Base-by-base conservation (phyloP, 1,284 basidiomycete species). In the Marasmius fiardii region DNA sequence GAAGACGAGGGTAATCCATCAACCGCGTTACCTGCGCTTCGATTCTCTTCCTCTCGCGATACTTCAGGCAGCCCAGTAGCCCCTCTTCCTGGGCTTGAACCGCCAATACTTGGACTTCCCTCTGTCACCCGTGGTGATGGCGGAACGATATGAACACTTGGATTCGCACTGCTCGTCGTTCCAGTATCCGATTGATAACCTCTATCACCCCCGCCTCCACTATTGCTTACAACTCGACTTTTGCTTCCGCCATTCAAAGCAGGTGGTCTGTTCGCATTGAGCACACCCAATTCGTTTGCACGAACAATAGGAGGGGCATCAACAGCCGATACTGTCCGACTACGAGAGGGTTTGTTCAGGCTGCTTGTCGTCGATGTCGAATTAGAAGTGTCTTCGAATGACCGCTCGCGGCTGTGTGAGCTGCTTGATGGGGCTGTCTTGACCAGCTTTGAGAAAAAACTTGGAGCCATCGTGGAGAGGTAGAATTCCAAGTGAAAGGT, bases 381-480 rank as follows among this genome's bases (percentile, higher is more conserved):
- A 33, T n/a, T 7, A 28, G 11, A 8, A 20, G 26, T 8, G 4
- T 26, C 11, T 1, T 49, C 47, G 47, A 49, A 33, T 16, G 47
- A 49, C 31, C 26, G 24, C 23, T 49, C 47, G 28, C 47, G 47
- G 8, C 26, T 12, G 47, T 49, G 24, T 16, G 23, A 7, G 20
- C n/a, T 45, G 47, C 12, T 31, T 16, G 23, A n/a, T 33, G 24
- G 47, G 14, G n/a, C 31, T 31, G 24, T 28, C 14, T 14, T 26
- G 10, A 49, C 47, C 23, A 49, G 47, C 33, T 49, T 49, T 11
- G 47, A 49, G 26, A 49, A 49, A 26, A 49, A 49, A 31, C 26
- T n/a, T 4, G 47, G 47, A 10, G 47, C 47, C 47, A 49, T 49
- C 26, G 1, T 26, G 10, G 23, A n/a, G n/a, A n/a, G n/a, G 10